These are phyloP conservation scores for Geum urbanum DNA, from an alignment of 306 rosid species.

Conservation along the genomic window DNA sequence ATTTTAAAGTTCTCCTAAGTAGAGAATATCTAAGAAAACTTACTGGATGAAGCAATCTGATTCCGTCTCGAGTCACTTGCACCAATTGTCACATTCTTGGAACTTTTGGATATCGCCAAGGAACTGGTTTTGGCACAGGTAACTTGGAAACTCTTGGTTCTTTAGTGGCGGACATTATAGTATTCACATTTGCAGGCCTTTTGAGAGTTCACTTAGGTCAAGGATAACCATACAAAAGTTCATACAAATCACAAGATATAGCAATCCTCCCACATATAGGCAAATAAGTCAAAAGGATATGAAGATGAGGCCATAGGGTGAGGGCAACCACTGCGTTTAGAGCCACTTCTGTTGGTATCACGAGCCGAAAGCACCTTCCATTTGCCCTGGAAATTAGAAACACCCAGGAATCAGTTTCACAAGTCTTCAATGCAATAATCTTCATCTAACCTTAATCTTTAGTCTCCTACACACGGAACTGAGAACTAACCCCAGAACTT, in stretches of 20 bases:
- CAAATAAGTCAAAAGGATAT: constrained; percentile 56
- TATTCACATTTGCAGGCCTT: constrained; percentile 41
- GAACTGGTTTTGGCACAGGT: constrained; percentile 44
- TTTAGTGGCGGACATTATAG: constrained; percentile 38
- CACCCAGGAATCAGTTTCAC: background rate
- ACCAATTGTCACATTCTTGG: constrained; percentile 35
- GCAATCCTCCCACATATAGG: background rate
- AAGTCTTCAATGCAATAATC: background rate
- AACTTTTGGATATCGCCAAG: constrained; percentile 30
- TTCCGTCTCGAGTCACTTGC: constrained; percentile 42
- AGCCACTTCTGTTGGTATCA: constrained; percentile 46
- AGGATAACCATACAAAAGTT: constrained; percentile 35
- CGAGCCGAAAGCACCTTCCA: constrained; percentile 53
- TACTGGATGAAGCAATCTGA: constrained; percentile 52
- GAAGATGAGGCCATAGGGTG: constrained; percentile 55
- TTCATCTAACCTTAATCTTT: constrained; percentile 5
- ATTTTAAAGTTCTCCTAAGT: background rate
- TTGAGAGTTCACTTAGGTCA: constrained; percentile 55
- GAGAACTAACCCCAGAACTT: constrained; percentile 44
- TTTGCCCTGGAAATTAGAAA: constrained; percentile 45
- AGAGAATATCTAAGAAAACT: background rate
- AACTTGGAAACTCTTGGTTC: constrained; percentile 43
- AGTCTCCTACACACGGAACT: background rate
- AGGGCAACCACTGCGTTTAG: constrained; percentile 66
- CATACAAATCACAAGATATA: constrained; percentile 16